Evolutionary conservation across 2,329 filamentous ascomycete genomes (phyloP), one percentile per base, ranked within the genome.

Genomic region (Ceratocystis diversiconidia): DNA sequence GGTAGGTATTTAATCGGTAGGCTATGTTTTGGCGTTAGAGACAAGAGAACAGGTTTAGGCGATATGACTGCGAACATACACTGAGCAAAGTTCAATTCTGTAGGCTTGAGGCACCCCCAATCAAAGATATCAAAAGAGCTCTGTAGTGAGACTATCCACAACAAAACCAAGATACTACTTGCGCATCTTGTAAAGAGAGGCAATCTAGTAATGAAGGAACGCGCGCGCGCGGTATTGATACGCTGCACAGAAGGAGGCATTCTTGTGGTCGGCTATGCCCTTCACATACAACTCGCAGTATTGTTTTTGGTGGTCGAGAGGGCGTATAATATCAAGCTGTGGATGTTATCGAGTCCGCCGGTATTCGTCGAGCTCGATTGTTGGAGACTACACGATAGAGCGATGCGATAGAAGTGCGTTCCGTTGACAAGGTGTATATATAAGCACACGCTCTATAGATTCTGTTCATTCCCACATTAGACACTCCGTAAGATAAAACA

Each of bases 1-100:
- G 90, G 73, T 90, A 99, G 0, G 92, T 95, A 73, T 96, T 96
- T 44, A 95, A 81, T 68, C 94, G 86, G 76, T 96, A 92, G 78
- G 95, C 92, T 96, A 74, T 63, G 17, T 28, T 5, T 52, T 10
- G 8, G 22, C 2, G 48, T 52, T 52, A 52, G 48, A 52, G 22
- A 6, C 7, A 52, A 25, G 22, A 25, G 3, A 52, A 28, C 19
- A 15, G 10, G 8, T 25, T 28, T 15, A 19, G 48, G 15, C 8
- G 60, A 15, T 46, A 22, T 25, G 36, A 46, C 36, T 25, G 30
- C 19, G 3, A 17, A 52, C 65, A 50, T 65, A 67, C 66, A 61
- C n/a, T 64, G 48, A 17, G 63, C 52, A 61, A 52, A 46, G 44
- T 52, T 62, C 25, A 68, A 73, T 95, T 82, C 78, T 92, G 83